Conservation (phyloP, 768 basidiomycete genomes). For the Artomyces pyxidatus region DNA sequence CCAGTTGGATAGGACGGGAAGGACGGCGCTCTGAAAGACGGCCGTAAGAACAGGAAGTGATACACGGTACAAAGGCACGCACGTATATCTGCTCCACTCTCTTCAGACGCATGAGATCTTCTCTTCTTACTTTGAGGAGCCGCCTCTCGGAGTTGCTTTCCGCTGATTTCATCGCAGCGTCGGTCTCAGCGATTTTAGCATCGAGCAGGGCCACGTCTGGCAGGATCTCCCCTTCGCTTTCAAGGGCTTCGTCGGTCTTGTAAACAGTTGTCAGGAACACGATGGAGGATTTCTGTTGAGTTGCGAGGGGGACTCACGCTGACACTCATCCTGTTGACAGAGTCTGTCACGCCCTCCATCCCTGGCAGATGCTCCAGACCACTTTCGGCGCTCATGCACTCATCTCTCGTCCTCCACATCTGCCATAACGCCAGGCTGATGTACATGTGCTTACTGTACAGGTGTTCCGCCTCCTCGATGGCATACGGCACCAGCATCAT, state of each 20-base stretch:
- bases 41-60: constrained; percentile 1
- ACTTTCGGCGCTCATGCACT: constrained; percentile 90
- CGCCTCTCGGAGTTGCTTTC: constrained; percentile 44
- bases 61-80: constrained; percentile 22
- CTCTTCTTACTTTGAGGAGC: constrained; percentile 58
- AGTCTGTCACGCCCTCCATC: constrained; percentile 47
- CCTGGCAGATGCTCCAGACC: constrained; percentile 79
- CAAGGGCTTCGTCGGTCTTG: constrained; percentile 2
- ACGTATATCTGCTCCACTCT: constrained; percentile 93
- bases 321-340: constrained; percentile 22
- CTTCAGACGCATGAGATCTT: constrained; percentile 81
- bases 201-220: constrained; percentile 68
- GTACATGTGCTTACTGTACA: constrained; percentile 88
- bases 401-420: constrained; percentile 93
- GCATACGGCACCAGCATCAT: constrained; percentile 83
- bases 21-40: constrained; percentile 57
- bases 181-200: constrained; percentile 64
- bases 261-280: constrained; percentile 1
- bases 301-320: constrained; percentile 23
- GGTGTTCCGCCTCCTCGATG: constrained; percentile 89
- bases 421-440: constrained; percentile 83
- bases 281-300: not conserved
- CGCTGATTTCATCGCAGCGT: constrained; percentile 40
- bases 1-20: constrained; percentile 82
- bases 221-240: constrained; percentile 57